Conservation (phyloP, 208 protist genomes). For the Trypanosoma boissoni region DNA sequence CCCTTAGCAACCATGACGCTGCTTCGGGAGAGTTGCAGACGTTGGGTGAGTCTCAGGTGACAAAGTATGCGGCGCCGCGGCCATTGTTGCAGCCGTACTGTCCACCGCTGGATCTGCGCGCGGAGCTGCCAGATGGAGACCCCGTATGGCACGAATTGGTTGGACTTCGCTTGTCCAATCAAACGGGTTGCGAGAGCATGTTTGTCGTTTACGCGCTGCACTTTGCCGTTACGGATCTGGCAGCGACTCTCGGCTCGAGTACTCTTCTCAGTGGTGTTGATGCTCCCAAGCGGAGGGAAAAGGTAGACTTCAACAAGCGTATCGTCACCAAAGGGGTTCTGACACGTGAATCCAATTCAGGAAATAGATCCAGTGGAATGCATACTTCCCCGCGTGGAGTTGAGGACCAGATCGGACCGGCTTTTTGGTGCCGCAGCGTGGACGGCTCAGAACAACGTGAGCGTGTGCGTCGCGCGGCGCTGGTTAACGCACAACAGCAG, state of each 20-base stretch:
- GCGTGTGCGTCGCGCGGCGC: conserved; percentile 39
- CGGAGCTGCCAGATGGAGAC: conserved; percentile 49
- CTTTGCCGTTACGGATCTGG: conserved; percentile 21
- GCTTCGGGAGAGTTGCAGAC: too few species aligned
- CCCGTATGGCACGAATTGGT: conserved; percentile 44
- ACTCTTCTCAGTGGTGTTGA: too few species aligned
- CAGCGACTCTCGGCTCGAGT: too few species aligned
- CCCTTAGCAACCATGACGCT: too few species aligned
- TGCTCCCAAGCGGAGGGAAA: too few species aligned
- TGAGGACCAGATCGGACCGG: conserved; percentile 7
- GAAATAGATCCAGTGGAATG: neutral
- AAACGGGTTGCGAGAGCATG: conserved; percentile 55
- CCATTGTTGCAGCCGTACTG: conserved; percentile 39
- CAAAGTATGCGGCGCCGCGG: neutral
- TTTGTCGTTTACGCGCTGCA: conserved; percentile 38
- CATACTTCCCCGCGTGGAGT: neutral
- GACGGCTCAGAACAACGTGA: conserved; percentile 57
- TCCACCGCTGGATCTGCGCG: conserved; percentile 31
- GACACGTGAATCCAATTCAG: too few species aligned
- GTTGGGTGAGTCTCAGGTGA: too few species aligned
- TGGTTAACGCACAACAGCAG: conserved; percentile 53
- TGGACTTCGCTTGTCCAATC: conserved; percentile 43
- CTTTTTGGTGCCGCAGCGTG: conserved; percentile 69
- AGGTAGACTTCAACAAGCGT: too few species aligned
- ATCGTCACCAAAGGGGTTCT: too few species aligned